Conservation (phyloP, 2,329 filamentous ascomycete genomes). For the Trichophyton rubrum region DNA sequence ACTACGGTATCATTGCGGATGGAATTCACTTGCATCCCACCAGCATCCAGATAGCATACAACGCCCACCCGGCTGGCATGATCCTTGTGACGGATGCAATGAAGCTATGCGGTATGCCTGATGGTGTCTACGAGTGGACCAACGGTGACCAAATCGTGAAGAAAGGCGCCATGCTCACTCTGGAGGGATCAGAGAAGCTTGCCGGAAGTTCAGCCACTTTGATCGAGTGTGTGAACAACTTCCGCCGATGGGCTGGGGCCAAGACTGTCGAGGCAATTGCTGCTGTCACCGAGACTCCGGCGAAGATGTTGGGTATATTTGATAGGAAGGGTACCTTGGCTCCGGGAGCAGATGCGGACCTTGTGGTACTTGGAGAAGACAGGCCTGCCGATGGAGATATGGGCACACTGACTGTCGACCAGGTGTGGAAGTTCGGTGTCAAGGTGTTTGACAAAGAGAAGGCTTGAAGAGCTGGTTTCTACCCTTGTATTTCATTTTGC, state of each 20-base stretch:
- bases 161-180: constrained; percentile 56
- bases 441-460: constrained; percentile 29
- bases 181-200: constrained; percentile 68
- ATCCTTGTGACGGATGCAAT: constrained; percentile 89
- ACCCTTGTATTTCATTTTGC: not conserved
- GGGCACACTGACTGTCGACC: constrained; percentile 28
- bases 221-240: constrained; percentile 35
- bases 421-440: constrained; percentile 34
- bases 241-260: constrained; percentile 30
- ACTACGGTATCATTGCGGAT: constrained; percentile 80
- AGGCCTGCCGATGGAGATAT: constrained; percentile 17
- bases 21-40: constrained; percentile 84
- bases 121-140: constrained; percentile 76
- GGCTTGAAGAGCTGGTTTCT: not conserved
- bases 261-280: constrained; percentile 30
- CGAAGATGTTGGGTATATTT: constrained; percentile 27
- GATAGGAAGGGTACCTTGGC: constrained; percentile 29
- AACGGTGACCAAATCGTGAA: constrained; percentile 52
- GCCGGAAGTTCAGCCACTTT: constrained; percentile 49
- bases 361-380: constrained; percentile 29
- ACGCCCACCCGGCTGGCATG: constrained; percentile 70
- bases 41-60: constrained; percentile 78
- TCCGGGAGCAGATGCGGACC: constrained; percentile 32
- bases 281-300: constrained; percentile 30
- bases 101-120: constrained; percentile 70